Conservation (phyloP, 2,329 filamentous ascomycete species). For the Metarhizium brunneum region DNA sequence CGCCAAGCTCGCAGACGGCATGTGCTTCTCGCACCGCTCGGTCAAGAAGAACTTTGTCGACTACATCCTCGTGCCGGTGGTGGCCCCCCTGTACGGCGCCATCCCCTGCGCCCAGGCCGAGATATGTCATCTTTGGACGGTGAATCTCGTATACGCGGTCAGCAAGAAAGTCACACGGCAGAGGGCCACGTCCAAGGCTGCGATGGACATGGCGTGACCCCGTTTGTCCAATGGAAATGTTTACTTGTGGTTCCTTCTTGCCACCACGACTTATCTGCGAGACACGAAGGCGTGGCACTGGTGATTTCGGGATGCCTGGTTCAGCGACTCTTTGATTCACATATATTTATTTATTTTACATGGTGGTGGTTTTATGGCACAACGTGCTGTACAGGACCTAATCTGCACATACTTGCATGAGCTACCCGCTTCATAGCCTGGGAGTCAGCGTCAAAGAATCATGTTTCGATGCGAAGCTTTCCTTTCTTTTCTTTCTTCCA, state of each 20-base stretch:
- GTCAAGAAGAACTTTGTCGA: constrained; percentile 50
- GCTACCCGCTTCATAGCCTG: too few species aligned
- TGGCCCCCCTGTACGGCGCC: constrained; percentile 58
- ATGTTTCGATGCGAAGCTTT: too few species aligned
- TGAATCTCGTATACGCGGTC: constrained; percentile 60
- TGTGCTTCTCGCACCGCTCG: constrained; percentile 53
- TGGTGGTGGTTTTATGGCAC: too few species aligned
- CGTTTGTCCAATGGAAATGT: neutral
- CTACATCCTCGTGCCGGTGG: constrained; percentile 55
- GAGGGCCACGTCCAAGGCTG: constrained; percentile 29
- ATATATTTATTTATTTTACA: too few species aligned
- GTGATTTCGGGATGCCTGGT: too few species aligned
- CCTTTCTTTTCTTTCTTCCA: too few species aligned
- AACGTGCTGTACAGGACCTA: too few species aligned
- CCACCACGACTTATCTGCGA: too few species aligned
- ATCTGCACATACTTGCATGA: too few species aligned
- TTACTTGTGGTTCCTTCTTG: neutral
- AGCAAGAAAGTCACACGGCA: constrained; percentile 57
- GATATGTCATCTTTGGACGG: constrained; percentile 60
- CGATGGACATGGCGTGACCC: neutral
- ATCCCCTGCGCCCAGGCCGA: constrained; percentile 60
- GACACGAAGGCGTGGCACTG: too few species aligned
- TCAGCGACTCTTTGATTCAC: too few species aligned
- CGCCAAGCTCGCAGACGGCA: constrained; percentile 53
- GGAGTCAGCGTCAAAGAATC: too few species aligned